A percentile compares a stretch with the other conserved stretches of the same genome.
These are phyloP conservation scores for Microcyclospora pomicola DNA, from an alignment of 2,329 filamentous ascomycete species.

Conservation along the genomic window DNA sequence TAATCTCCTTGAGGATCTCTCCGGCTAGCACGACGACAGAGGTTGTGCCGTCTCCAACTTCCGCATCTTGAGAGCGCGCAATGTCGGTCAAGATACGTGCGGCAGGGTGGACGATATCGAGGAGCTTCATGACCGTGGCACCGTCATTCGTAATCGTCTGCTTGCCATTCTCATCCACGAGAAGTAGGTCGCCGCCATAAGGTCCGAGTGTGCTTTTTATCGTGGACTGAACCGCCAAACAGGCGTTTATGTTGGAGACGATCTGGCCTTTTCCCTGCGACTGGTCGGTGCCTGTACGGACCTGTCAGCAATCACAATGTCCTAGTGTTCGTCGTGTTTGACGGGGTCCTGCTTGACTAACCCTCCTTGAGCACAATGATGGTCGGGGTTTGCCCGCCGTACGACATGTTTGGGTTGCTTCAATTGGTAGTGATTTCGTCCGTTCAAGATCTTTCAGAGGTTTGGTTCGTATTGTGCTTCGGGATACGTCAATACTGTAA, in stretches of 20 bases:
- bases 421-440: not conserved
- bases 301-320: not conserved
- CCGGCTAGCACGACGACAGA: conserved; percentile 96
- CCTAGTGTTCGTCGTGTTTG: conserved; percentile 8
- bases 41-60: conserved; percentile 95
- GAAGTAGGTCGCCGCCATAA: conserved; percentile 88
- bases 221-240: conserved; percentile 84
- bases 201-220: conserved; percentile 93
- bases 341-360: conserved; percentile 34
- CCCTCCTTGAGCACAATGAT: conserved; percentile 97
- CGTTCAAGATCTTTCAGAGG: too few species aligned
- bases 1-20: conserved; percentile 92
- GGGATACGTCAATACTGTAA: too few species aligned
- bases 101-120: conserved; percentile 96
- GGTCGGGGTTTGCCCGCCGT: conserved; percentile 92
- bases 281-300: conserved; percentile 67
- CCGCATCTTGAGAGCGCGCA: conserved; percentile 94
- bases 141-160: conserved; percentile 99
- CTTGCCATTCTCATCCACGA: conserved; percentile 88
- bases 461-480: too few species aligned
- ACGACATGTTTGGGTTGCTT: conserved; percentile 56
- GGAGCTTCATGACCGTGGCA: conserved; percentile 98
- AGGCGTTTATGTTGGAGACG: conserved; percentile 96
- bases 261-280: conserved; percentile 96
- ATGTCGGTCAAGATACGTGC: conserved; percentile 97